phyloP scores from a whole-genome alignment of 345 rosid species.

The Aegle marmelos region DNA sequence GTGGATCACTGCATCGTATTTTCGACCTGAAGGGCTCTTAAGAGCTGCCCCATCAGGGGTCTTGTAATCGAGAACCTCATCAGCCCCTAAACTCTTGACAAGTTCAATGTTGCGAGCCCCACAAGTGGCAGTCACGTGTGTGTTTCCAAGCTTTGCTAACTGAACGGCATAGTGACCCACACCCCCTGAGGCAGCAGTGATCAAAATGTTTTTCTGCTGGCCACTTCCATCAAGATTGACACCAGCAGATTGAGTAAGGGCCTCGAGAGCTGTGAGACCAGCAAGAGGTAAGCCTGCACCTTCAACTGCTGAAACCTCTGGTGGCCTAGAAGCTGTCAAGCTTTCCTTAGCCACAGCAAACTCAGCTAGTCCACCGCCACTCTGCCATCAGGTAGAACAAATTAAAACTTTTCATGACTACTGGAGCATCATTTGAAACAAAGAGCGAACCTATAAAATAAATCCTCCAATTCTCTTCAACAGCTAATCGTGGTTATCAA shows the following conservation, averaged over 20 bases:
- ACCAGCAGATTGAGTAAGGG: slow-evolving; percentile 53
- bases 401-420: neutral
- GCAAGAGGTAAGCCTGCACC: slow-evolving; percentile 65
- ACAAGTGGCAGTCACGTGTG: slow-evolving; percentile 83
- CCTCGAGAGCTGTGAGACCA: slow-evolving; percentile 62
- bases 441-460: neutral
- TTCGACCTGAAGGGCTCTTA: slow-evolving; percentile 64
- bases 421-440: neutral
- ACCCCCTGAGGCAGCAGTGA: slow-evolving; percentile 84
- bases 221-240: slow-evolving; percentile 65
- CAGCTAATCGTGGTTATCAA: neutral
- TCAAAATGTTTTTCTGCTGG: slow-evolving; percentile 46
- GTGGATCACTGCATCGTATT: slow-evolving; percentile 73
- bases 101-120: slow-evolving; percentile 70
- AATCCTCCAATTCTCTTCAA: neutral
- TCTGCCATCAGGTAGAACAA: slow-evolving; percentile 26
- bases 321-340: slow-evolving; percentile 51
- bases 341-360: slow-evolving; percentile 56
- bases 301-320: slow-evolving; percentile 64
- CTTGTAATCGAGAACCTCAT: slow-evolving; percentile 77
- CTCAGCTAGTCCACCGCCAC: slow-evolving; percentile 66
- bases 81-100: slow-evolving; percentile 69
- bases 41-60: slow-evolving; percentile 71
- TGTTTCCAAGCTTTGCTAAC: slow-evolving; percentile 64
- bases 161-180: slow-evolving; percentile 83